Evolutionary conservation across 352 stramenopile genomes (phyloP), one percentile per base, ranked within the genome.

Genomic region (Phytopythium cucurbitacearum): DNA sequence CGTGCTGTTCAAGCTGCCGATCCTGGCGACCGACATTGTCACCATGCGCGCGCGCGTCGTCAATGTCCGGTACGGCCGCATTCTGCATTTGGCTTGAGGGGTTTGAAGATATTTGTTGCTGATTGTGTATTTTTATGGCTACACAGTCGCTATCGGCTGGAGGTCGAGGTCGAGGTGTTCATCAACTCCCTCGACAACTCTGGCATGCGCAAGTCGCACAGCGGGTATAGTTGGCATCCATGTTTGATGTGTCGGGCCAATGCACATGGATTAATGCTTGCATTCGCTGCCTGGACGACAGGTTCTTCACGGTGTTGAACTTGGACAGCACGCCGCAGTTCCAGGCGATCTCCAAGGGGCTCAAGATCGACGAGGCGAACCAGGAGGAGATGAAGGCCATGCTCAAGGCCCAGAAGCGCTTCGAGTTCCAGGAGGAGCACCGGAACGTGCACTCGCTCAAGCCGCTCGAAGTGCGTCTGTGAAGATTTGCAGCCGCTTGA

Each of bases 1-100:
- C 56, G 63, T 87, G 58, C 55, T 78, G 15, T 90, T 90, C 51
- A 87, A 85, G 56, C 64, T 87, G 38, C 80, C 77, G 33, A 87
- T 90, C 40, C 69, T 59, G 4, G 51, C 66, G 33, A 60, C 68
- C 3, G 76, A 90, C 48, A 58, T 90, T 38, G 67, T 90, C 34
- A 87, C 67, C 16, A 66, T 85, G 46, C 75, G 75, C 28, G 77
- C 80, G 3, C 77, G 74, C 40, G 71, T 90, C 35, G 72, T 78
- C 39, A 83, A 71, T 51, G 76, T 88, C 41, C 71, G 75, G 80
- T 90, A 51, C 45, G 77, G 9, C 4, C 8, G 40, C 40, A 15
- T 0, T 16, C 34, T 7, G 21, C 6, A 4, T n/a, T 7, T 51
- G 10, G 11, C 28, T 40, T 5, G 21, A 3, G 36, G 16, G 40